Evolutionary conservation across 179 eudicot species (phyloP).

Genomic region (Drosera spatulata): DNA sequence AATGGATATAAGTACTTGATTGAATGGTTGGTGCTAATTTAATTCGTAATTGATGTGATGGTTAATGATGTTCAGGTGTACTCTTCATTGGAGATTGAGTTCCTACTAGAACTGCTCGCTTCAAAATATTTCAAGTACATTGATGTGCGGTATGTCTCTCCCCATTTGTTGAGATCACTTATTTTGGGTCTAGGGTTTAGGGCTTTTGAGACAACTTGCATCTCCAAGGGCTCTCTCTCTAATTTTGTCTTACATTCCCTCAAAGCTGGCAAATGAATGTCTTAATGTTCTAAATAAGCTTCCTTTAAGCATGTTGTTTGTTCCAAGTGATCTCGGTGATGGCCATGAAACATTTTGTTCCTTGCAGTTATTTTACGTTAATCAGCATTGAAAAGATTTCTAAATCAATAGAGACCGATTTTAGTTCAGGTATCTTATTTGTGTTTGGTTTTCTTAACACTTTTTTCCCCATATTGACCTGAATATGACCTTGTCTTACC

Average conservation of each 20-base stretch:
- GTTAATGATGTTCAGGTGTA: slow-evolving; percentile 38
- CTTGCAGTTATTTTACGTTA: slow-evolving; percentile 71
- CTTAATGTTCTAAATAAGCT: too few relatives aligned
- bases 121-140: slow-evolving; percentile 71
- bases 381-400: slow-evolving; percentile 58
- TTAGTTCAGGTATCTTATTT: slow-evolving; percentile 35
- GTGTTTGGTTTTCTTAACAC: background rate
- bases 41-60: background rate
- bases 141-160: slow-evolving; percentile 63
- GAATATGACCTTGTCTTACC: background rate
- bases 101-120: slow-evolving; percentile 45
- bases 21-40: background rate
- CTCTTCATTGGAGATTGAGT: slow-evolving; percentile 36
- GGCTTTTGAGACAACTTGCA: background rate
- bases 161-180: background rate
- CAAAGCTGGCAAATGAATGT: too few relatives aligned
- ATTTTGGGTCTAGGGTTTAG: background rate
- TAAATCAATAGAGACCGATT: slow-evolving; percentile 35
- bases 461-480: background rate
- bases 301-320: too few relatives aligned
- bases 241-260: too few relatives aligned
- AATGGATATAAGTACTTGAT: background rate
- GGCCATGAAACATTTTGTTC: slow-evolving; percentile 6
- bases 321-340: background rate
- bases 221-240: too few relatives aligned